phyloP scores from a whole-genome alignment of 352 stramenopile genomes.

The Pythium aquatile region DNA sequence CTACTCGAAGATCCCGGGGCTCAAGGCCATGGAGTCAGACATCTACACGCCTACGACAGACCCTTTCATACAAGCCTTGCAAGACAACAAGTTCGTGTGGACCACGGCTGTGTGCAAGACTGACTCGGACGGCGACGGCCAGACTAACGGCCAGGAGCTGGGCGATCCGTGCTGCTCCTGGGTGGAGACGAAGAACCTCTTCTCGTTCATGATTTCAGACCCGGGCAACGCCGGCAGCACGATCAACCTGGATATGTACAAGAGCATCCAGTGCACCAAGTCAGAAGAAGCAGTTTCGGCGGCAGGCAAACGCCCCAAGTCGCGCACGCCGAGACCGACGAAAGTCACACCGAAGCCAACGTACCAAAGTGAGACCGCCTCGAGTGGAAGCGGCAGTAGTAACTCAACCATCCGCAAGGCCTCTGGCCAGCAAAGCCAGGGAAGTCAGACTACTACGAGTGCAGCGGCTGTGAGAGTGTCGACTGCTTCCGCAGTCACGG shows the following conservation, averaged over 20 bases:
- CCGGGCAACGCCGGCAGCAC: slow-evolving; percentile 18
- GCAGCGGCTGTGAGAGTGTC: background rate
- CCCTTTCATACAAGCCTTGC: slow-evolving; percentile 27
- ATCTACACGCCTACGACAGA: slow-evolving; percentile 1
- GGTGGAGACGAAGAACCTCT: slow-evolving; percentile 23
- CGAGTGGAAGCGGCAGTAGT: background rate
- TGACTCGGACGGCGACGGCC: slow-evolving; percentile 46
- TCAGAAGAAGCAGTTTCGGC: slow-evolving; percentile 22
- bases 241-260: slow-evolving; percentile 17
- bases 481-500: background rate
- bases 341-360: background rate
- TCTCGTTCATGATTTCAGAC: slow-evolving; percentile 28
- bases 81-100: slow-evolving; percentile 21
- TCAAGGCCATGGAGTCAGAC: background rate
- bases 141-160: slow-evolving; percentile 66
- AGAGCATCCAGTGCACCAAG: slow-evolving; percentile 30
- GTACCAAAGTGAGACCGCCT: background rate
- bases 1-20: background rate
- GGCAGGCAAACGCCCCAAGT: slow-evolving; percentile 12
- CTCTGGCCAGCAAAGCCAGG: background rate
- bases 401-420: background rate
- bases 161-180: slow-evolving; percentile 62
- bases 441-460: background rate
- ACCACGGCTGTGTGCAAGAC: slow-evolving; percentile 34
- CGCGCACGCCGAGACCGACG: slow-evolving; percentile 8